phyloP scores from a whole-genome alignment of 495 filamentous ascomycete species.

The Bathelium albidoporum region DNA sequence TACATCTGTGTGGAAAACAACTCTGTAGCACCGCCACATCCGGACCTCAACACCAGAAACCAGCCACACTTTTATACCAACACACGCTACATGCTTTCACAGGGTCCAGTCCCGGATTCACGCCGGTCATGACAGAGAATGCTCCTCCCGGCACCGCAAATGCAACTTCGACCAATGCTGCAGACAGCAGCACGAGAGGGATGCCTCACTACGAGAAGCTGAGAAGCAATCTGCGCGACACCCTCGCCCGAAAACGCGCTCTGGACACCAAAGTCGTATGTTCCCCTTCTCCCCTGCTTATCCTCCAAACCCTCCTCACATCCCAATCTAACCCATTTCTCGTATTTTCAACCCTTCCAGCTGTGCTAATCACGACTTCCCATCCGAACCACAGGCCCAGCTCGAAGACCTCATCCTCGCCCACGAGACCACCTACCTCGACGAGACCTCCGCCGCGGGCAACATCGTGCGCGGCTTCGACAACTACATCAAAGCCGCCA shows the following conservation, averaged over 20 bases:
- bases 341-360: not conserved
- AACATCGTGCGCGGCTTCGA: constrained; percentile 98
- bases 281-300: constrained; percentile 7
- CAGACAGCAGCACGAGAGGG: constrained; percentile 23
- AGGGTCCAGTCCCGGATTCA: not conserved
- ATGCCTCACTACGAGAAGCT: constrained; percentile 67
- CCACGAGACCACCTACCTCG: constrained; percentile 79
- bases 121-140: constrained; percentile 19
- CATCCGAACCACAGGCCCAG: constrained; percentile 34
- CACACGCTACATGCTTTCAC: not conserved
- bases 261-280: constrained; percentile 58
- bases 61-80: not conserved
- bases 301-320: not conserved
- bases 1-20: not conserved
- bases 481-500: constrained; percentile 83
- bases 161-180: not conserved
- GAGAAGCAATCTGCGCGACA: constrained; percentile 56
- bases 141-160: constrained; percentile 10
- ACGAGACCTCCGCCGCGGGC: constrained; percentile 68
- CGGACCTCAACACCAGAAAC: not conserved
- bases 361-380: not conserved
- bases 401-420: constrained; percentile 78
- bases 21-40: not conserved
- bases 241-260: constrained; percentile 53
- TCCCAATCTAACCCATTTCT: not conserved